Evolutionary conservation across 225 moss, liverwort and hornwort species (phyloP), one percentile per base, ranked within the genome.

Genomic region (Lunularia cruciata): DNA sequence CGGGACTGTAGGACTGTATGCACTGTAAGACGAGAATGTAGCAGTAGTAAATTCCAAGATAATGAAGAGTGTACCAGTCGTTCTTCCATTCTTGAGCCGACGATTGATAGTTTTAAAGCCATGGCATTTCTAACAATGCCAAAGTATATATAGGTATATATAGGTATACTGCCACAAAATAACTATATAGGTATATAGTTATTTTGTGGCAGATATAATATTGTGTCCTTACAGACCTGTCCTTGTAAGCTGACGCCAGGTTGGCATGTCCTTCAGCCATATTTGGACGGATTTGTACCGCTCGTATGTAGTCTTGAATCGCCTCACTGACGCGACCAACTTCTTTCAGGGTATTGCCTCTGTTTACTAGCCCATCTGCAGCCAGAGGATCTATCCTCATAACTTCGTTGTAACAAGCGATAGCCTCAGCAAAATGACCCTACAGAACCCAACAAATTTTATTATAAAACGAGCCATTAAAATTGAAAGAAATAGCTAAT

Each of bases 191-290:
- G n/a, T n/a, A n/a, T n/a, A n/a, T n/a, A n/a, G n/a, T n/a, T n/a
- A n/a, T n/a, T n/a, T n/a, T n/a, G n/a, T n/a, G n/a, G n/a, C n/a
- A n/a, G n/a, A n/a, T n/a, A n/a, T n/a, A n/a, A n/a, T n/a, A n/a
- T n/a, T 42, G 42, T 42, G 12, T 12, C 6, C 12, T 42, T 13
- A 57, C 69, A 71, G 49, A 98, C 98, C 98, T 98, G 84, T 98
- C 98, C 74, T 98, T 98, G 67, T 98, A 98, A 11, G 98, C 98
- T 55, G 98, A 98, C 45, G 98, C 98, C 81, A 98, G 79, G 83
- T 98, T 98, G 23, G 93, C 98, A 79, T 98, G 98, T 18, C 90
- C 98, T 82, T 98, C 98, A 53, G 98, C 98, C 98, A 98, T 98
- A 36, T 79, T 89, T 7, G 98, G 98, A 54, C 98, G 89, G 75